phyloP scores from a whole-genome alignment of 371 early-diverging fungal genomes.

The Mucor plumbeus region DNA sequence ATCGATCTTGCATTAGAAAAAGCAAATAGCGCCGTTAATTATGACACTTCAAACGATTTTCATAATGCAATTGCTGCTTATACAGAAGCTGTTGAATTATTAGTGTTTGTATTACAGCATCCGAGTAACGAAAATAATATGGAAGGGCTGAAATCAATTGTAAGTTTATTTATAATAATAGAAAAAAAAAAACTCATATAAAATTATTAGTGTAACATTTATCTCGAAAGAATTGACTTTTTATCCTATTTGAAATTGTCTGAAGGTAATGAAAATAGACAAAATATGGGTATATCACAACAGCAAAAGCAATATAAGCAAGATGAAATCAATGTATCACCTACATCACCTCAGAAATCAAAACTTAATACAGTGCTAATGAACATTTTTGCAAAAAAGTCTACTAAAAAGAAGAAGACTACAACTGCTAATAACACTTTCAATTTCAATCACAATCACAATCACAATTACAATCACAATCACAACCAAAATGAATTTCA shows the following conservation, averaged over 20 bases:
- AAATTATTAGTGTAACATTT: conserved; percentile 8
- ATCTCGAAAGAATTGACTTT: conserved; percentile 13
- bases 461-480: neutral
- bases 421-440: neutral
- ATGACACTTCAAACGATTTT: conserved; percentile 9
- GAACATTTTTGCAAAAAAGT: neutral
- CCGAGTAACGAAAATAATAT: neutral
- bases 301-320: neutral
- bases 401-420: neutral
- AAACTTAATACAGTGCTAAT: neutral
- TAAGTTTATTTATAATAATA: neutral
- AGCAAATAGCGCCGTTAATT: conserved; percentile 12
- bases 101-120: neutral
- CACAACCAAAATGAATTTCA: neutral
- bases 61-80: conserved; percentile 8
- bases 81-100: conserved; percentile 9
- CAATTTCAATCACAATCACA: neutral
- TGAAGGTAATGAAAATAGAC: neutral
- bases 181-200: no score
- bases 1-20: conserved; percentile 13
- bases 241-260: conserved; percentile 2
- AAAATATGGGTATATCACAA: neutral
- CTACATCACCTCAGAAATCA: neutral
- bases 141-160: conserved; percentile 1
- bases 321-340: no score